A percentile compares a stretch with the other conserved stretches of the same genome.
These are phyloP conservation scores for Cicer judaicum DNA, from an alignment of 306 rosid species.

Conservation along the genomic window DNA sequence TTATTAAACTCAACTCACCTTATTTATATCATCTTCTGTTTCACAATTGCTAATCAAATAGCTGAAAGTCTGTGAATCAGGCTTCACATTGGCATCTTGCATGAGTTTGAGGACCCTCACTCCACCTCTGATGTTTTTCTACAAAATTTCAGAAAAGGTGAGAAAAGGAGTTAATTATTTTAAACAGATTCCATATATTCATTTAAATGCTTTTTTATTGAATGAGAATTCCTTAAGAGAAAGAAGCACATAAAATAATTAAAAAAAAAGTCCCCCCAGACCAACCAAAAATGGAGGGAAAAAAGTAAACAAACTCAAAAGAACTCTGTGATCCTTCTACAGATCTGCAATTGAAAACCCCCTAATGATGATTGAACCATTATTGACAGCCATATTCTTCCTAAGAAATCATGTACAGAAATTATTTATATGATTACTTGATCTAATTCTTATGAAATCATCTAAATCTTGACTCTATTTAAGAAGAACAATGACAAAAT, in stretches of 20 bases:
- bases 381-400: constrained; percentile 21
- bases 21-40: constrained; percentile 66
- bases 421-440: constrained; percentile 11
- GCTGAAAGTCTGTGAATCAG: constrained; percentile 77
- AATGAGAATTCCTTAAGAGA: constrained; percentile 8
- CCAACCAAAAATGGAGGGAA: constrained; percentile 8
- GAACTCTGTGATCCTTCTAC: neutral
- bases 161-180: constrained; percentile 27
- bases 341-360: neutral
- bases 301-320: neutral
- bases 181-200: constrained; percentile 16
- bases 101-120: constrained; percentile 66
- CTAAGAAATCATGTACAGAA: neutral
- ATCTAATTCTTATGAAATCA: constrained; percentile 18
- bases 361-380: constrained; percentile 20
- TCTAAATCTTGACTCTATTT: constrained; percentile 18
- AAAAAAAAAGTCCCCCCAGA: neutral
- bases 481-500: constrained; percentile 3
- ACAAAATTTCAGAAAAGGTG: constrained; percentile 44
- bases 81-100: constrained; percentile 62
- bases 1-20: constrained; percentile 53
- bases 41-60: constrained; percentile 65
- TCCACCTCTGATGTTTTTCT: constrained; percentile 69
- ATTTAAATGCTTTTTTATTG: constrained; percentile 1
- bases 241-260: neutral